A percentile compares a stretch with the other conserved stretches of the same genome.
phyloP scores from a whole-genome alignment of 371 early-diverging fungal species.

The Syncephalastrum monosporum region DNA sequence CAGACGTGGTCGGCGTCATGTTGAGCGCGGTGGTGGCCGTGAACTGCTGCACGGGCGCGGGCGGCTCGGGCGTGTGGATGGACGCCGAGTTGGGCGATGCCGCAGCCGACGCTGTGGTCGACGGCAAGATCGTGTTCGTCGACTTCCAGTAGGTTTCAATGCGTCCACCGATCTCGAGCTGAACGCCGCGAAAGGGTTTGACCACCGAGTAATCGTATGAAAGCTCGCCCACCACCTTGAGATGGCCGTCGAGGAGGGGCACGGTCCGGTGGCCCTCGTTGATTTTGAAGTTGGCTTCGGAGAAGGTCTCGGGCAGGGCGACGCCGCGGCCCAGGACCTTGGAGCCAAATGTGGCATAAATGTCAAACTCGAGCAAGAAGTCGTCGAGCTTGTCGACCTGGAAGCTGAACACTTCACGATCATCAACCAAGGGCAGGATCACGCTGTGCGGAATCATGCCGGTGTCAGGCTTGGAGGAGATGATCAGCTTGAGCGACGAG shows the following conservation, averaged over 20 bases:
- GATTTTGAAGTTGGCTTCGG: constrained; percentile 32
- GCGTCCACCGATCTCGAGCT: constrained; percentile 88
- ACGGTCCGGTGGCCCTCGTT: constrained; percentile 47
- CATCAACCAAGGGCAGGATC: constrained; percentile 85
- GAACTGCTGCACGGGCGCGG: background rate
- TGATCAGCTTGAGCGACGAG: constrained; percentile 59
- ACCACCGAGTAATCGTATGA: constrained; percentile 81
- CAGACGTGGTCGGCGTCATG: background rate
- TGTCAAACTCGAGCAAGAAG: constrained; percentile 86
- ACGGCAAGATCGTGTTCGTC: constrained; percentile 60
- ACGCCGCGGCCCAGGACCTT: constrained; percentile 89
- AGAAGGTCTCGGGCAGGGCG: constrained; percentile 73
- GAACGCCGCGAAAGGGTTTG: constrained; percentile 83
- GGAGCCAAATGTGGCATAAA: constrained; percentile 94
- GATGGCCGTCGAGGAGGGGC: constrained; percentile 85
- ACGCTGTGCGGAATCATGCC: constrained; percentile 89
- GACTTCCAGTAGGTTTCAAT: constrained; percentile 98
- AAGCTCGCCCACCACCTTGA: constrained; percentile 89
- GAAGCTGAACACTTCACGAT: constrained; percentile 78
- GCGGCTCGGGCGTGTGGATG: constrained; percentile 18
- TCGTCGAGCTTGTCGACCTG: constrained; percentile 74
- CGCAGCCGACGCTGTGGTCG: constrained; percentile 11
- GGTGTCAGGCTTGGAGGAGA: constrained; percentile 77
- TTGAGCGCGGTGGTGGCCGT: constrained; percentile 5
- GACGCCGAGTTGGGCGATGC: constrained; percentile 14